Conservation (phyloP, 352 stramenopile species). For the Phytophthora sojae region DNA sequence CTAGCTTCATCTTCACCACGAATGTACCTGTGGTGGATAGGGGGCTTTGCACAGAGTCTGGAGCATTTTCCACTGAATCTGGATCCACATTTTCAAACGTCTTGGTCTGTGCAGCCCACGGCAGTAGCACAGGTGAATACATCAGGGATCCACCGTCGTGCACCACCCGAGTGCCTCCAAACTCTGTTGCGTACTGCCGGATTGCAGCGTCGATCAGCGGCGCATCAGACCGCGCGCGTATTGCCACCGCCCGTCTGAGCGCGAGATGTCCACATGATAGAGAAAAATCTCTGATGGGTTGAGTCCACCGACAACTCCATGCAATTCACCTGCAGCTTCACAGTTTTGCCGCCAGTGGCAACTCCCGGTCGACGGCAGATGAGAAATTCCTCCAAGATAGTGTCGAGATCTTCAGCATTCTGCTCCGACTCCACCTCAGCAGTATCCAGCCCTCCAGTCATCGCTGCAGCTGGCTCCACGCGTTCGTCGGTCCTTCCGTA, state of each 20-base stretch:
- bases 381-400: neutral
- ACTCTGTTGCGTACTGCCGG: neutral
- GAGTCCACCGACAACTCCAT: neutral
- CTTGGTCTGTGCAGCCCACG: neutral
- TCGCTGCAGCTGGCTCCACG: too few species aligned
- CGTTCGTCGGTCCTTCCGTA: neutral
- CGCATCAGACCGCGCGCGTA: neutral
- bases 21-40: neutral
- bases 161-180: neutral
- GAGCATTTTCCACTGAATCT: neutral
- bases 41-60: neutral
- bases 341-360: neutral
- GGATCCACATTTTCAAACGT: neutral
- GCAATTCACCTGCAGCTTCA: neutral
- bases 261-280: neutral
- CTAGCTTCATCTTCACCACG: neutral
- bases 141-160: neutral
- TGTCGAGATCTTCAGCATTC: neutral
- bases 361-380: neutral
- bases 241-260: neutral
- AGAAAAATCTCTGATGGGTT: neutral
- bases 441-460: neutral
- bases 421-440: neutral
- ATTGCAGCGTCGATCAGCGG: neutral
- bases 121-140: neutral